Base-by-base conservation (phyloP, 2,329 filamentous ascomycete genomes). In the Whalleya microplaca region DNA sequence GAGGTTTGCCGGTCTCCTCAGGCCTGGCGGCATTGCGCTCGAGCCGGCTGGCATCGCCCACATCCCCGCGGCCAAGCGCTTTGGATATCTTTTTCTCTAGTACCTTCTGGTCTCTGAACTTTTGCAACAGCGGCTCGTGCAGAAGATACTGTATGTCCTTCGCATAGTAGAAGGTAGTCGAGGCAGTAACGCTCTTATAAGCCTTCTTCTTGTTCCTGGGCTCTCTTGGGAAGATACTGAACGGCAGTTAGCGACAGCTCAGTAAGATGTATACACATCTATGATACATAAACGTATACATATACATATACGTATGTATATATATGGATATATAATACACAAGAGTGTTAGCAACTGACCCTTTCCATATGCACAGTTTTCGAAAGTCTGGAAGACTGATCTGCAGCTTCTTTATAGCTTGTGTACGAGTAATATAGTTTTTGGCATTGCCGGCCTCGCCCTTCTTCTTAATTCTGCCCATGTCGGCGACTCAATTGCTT, bases 351-450 rank as follows among this genome's bases (percentile, higher is more conserved):
- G 42, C 19, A 32, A 23, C 66, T 49, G 66, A 70, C 68, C 93
- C 95, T 82, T 98, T 98, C 89, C 96, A 99, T 76, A 99, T 99
- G 80, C 95, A 99, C 73, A 99, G 84, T 79, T 96, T 90, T 78
- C 95, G 89, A 79, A 99, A 99, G 78, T 99, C 95, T 66, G 93
- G 92, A 54, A 99, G 86, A 71, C 91, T 96, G 76, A 99, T 90
- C 78, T 99, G 95, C 62, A 99, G 88, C 80, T 98, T 99, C 76
- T 93, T 92, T 69, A 99, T 92, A 45, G 95, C 95, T 80, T 97
- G 92, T 42, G 94, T 97, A 75, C 95, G 86, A 55, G 95, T 99
- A 69, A 99, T 92, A 81, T 94, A 99, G 84, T 99, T 99, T 80
- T 95, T 96, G 79, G 93, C 92, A 75, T 92, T 89, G 75, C 95